A percentile compares a stretch with the other conserved stretches of the same genome.
phyloP scores from a whole-genome alignment of 2,329 filamentous ascomycete genomes.

The Biscogniauxia marginata region DNA sequence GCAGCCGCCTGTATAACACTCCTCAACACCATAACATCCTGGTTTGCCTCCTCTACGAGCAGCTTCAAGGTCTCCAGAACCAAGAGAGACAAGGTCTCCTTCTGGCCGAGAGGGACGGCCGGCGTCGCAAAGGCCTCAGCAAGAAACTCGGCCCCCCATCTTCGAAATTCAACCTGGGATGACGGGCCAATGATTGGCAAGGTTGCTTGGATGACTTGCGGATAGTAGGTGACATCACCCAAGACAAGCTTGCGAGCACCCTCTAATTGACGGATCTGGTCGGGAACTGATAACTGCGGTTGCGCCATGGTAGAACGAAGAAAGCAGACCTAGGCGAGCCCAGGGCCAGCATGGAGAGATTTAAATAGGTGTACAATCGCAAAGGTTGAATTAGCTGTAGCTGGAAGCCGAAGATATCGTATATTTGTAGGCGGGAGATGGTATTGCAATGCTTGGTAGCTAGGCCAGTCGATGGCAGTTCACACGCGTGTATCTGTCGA shows the following conservation, averaged over 20 bases:
- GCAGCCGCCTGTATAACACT: conserved; percentile 85
- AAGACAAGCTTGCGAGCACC: conserved; percentile 88
- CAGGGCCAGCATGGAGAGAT: neutral
- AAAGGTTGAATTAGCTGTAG: neutral
- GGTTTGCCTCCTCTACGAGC: conserved; percentile 67
- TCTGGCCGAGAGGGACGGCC: conserved; percentile 72
- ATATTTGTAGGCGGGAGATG: too few relatives aligned
- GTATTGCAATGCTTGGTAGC: too few relatives aligned
- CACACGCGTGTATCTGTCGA: too few relatives aligned
- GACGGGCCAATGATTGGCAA: conserved; percentile 82
- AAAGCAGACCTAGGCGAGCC: conserved; percentile 9
- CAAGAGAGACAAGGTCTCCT: conserved; percentile 73
- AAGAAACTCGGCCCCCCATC: conserved; percentile 96
- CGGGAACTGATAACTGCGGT: conserved; percentile 56
- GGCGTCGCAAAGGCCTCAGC: conserved; percentile 95
- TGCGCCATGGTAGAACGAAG: conserved; percentile 47
- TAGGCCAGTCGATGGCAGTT: too few relatives aligned
- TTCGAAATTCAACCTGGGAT: conserved; percentile 74
- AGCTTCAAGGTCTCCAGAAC: conserved; percentile 75
- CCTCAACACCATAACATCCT: conserved; percentile 79
- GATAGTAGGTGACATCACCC: conserved; percentile 82
- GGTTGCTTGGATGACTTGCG: conserved; percentile 86
- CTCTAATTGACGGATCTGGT: conserved; percentile 85
- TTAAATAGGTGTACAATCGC: neutral
- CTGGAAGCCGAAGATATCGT: neutral